phyloP scores from a whole-genome alignment of 352 stramenopile genomes.

The Thalassiosira gravida region DNA sequence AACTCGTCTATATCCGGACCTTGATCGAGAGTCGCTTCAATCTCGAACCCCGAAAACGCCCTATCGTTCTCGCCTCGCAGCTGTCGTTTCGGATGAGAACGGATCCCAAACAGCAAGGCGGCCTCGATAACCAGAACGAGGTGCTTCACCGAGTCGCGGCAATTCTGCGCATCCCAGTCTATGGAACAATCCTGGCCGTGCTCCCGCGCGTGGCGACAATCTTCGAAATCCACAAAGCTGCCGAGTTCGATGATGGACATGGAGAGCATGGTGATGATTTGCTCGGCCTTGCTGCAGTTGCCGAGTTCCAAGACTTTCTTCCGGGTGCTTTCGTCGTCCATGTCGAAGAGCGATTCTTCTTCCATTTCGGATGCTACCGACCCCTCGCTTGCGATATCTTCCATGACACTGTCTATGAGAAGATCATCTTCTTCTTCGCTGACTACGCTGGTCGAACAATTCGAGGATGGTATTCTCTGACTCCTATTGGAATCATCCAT shows the following conservation, averaged over 20 bases:
- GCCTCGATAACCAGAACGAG: conserved; percentile 82
- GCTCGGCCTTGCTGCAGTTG: conserved; percentile 46
- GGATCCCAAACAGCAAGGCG: conserved; percentile 67
- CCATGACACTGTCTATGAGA: conserved; percentile 26
- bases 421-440: conserved; percentile 34
- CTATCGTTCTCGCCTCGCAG: conserved; percentile 15
- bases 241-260: conserved; percentile 76
- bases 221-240: conserved; percentile 73
- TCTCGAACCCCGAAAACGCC: conserved; percentile 47
- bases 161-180: conserved; percentile 74
- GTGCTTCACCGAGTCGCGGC: conserved; percentile 66
- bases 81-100: conserved; percentile 42
- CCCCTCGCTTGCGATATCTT: conserved; percentile 37
- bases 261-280: conserved; percentile 67
- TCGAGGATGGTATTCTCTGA: neutral
- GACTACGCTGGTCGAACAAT: conserved; percentile 18
- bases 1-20: conserved; percentile 46
- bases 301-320: conserved; percentile 9
- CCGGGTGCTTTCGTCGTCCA: conserved; percentile 15
- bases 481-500: conserved; percentile 9
- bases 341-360: conserved; percentile 48
- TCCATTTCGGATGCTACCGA: conserved; percentile 60
- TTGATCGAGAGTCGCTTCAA: conserved; percentile 50
- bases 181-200: conserved; percentile 58
- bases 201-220: conserved; percentile 48